phyloP scores from a whole-genome alignment of 352 stramenopile species.

The Phytopythium aichiense region DNA sequence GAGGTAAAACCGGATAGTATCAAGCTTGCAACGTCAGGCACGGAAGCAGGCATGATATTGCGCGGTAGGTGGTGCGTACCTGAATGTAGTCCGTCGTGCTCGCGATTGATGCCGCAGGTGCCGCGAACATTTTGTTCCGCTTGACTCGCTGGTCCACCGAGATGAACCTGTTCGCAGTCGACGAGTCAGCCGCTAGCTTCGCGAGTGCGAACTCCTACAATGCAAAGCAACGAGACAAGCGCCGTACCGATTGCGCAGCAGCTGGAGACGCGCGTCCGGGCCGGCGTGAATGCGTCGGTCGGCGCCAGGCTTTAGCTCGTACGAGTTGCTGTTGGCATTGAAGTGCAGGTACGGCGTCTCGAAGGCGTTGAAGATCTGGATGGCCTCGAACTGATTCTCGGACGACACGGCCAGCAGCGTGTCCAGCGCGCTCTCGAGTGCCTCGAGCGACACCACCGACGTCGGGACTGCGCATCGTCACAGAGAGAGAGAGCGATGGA shows the following conservation, averaged over 20 bases:
- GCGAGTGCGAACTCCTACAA: not conserved
- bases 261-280: slow-evolving; percentile 49
- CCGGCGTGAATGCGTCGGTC: slow-evolving; percentile 54
- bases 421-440: slow-evolving; percentile 77
- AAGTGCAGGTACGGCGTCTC: slow-evolving; percentile 64
- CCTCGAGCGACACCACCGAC: slow-evolving; percentile 78
- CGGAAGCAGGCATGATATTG: not conserved
- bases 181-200: not conserved
- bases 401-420: slow-evolving; percentile 74
- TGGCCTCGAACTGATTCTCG: slow-evolving; percentile 78
- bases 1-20: not conserved
- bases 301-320: slow-evolving; percentile 59
- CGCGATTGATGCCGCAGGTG: slow-evolving; percentile 47
- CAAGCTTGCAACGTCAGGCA: not conserved
- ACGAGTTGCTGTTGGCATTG: slow-evolving; percentile 59
- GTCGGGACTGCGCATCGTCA: slow-evolving; percentile 48
- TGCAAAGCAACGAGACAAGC: not conserved
- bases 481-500: slow-evolving; percentile 2
- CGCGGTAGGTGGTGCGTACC: slow-evolving; percentile 10
- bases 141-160: slow-evolving; percentile 72
- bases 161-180: slow-evolving; percentile 33
- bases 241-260: slow-evolving; percentile 55
- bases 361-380: slow-evolving; percentile 84
- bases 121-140: slow-evolving; percentile 79
- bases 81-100: slow-evolving; percentile 71